Evolutionary conservation across 2,329 filamentous ascomycete genomes (phyloP).

Genomic region (Phoma sp.): DNA sequence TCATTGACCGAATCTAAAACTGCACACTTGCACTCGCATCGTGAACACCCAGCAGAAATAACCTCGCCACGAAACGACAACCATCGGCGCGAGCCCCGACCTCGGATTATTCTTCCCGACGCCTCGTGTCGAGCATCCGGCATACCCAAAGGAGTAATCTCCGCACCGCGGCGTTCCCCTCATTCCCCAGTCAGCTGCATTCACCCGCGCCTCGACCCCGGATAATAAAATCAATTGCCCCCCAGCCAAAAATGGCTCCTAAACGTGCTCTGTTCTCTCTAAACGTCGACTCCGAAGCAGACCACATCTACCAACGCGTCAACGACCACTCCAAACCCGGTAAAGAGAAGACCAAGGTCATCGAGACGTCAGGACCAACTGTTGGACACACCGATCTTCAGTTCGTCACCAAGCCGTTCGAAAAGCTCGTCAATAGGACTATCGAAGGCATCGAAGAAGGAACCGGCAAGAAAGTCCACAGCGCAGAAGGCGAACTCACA

Average conservation of each 20-base stretch:
- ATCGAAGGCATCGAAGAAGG: slow-evolving; percentile 42
- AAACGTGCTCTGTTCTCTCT: slow-evolving; percentile 49
- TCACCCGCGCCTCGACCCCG: slow-evolving; percentile 29
- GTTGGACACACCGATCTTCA: slow-evolving; percentile 40
- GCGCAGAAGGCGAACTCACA: slow-evolving; percentile 32
- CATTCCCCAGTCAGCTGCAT: slow-evolving; percentile 20
- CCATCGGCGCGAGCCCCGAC: slow-evolving; percentile 28
- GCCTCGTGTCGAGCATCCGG: slow-evolving; percentile 29
- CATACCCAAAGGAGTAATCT: slow-evolving; percentile 36
- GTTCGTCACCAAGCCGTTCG: slow-evolving; percentile 49
- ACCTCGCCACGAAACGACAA: not conserved
- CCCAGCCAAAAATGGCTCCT: slow-evolving; percentile 27
- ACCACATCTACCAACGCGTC: slow-evolving; percentile 49
- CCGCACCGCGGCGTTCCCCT: slow-evolving; percentile 29
- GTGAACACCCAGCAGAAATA: not conserved
- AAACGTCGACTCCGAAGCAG: slow-evolving; percentile 50
- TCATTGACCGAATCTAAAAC: not conserved
- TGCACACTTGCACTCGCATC: not conserved
- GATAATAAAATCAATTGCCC: slow-evolving; percentile 27
- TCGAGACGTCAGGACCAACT: slow-evolving; percentile 46
- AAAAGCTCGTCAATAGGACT: slow-evolving; percentile 40
- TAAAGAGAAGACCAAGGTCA: slow-evolving; percentile 42
- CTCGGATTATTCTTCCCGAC: slow-evolving; percentile 19
- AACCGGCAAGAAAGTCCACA: slow-evolving; percentile 32
- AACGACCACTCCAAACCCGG: slow-evolving; percentile 44